Conservation (phyloP, 306 rosid genomes). For the Medicago arabica region DNA sequence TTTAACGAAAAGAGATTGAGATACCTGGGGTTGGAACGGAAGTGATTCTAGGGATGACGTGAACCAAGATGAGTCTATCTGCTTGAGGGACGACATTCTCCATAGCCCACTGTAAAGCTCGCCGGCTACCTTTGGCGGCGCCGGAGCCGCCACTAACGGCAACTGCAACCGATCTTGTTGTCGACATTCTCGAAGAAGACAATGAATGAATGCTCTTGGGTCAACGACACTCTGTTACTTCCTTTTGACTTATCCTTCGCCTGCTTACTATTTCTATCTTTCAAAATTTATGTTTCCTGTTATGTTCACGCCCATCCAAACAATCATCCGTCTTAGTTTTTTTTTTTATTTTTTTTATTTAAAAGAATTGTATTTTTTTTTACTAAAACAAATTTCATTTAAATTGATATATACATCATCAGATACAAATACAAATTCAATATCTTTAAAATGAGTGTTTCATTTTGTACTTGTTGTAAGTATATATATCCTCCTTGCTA, state of each 20-base stretch:
- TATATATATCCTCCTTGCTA: no score
- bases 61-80: constrained; percentile 80
- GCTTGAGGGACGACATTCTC: constrained; percentile 71
- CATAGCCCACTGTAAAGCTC: constrained; percentile 85
- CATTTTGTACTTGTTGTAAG: no score
- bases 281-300: background rate
- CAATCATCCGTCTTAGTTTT: no score
- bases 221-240: background rate
- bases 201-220: background rate
- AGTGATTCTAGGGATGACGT: constrained; percentile 80
- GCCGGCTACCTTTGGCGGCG: constrained; percentile 66
- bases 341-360: no score
- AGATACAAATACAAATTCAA: no score
- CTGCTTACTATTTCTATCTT: background rate
- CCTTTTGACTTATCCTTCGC: background rate
- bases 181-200: constrained; percentile 26
- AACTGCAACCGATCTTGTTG: constrained; percentile 71
- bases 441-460: no score
- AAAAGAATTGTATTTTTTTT: no score
- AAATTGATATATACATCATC: no score
- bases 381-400: no score
- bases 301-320: no score
- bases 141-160: constrained; percentile 67
- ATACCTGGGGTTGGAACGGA: constrained; percentile 78
- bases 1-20: no score